phyloP scores from a whole-genome alignment of 176 grass and related monocot species.

The Hordeum marinum region DNA sequence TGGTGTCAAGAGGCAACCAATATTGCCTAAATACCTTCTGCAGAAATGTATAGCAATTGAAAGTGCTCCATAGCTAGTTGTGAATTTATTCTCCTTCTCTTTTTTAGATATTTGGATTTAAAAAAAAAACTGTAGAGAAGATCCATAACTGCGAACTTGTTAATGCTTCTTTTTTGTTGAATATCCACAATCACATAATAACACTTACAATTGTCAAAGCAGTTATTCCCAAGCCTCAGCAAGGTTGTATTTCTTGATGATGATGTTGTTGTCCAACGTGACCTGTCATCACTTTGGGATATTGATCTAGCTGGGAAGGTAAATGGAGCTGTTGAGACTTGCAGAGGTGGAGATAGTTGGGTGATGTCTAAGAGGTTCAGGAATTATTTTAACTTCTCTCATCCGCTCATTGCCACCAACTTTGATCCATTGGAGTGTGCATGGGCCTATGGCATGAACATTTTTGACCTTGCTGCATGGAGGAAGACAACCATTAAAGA shows the following conservation, averaged over 20 bases:
- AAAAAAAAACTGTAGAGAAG: neutral
- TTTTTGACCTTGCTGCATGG: slow-evolving; percentile 87
- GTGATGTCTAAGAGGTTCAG: slow-evolving; percentile 95
- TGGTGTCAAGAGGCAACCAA: neutral
- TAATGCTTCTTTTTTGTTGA: slow-evolving; percentile 18
- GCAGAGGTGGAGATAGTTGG: slow-evolving; percentile 79
- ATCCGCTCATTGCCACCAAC: slow-evolving; percentile 71
- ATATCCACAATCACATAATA: slow-evolving; percentile 7
- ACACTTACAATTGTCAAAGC: slow-evolving; percentile 32
- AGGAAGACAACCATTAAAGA: slow-evolving; percentile 89
- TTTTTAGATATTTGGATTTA: neutral
- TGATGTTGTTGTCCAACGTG: slow-evolving; percentile 78
- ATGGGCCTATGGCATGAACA: slow-evolving; percentile 97
- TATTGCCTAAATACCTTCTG: neutral
- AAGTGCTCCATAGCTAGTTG: neutral
- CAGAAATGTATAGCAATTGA: neutral
- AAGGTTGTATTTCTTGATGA: slow-evolving; percentile 98
- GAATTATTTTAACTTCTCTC: slow-evolving; percentile 98
- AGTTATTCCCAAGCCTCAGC: slow-evolving; percentile 91
- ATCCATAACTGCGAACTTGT: neutral
- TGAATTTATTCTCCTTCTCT: neutral
- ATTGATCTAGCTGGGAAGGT: slow-evolving; percentile 88
- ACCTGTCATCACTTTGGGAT: slow-evolving; percentile 73
- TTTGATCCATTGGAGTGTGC: slow-evolving; percentile 90
- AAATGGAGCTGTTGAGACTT: slow-evolving; percentile 96